Evolutionary conservation across 148 eudicot genomes (phyloP).

Genomic region (Heliosperma pusillum): DNA sequence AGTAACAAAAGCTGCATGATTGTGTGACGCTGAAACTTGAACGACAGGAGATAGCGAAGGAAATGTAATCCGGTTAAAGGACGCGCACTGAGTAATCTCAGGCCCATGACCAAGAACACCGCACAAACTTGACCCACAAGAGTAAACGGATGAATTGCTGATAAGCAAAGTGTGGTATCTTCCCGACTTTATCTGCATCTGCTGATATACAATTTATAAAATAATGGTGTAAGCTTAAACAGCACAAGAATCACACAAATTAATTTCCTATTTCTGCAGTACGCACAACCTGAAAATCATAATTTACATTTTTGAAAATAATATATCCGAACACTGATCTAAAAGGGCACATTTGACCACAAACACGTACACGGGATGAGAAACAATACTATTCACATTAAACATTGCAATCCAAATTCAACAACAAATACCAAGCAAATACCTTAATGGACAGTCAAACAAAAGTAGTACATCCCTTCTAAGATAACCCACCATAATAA

Average conservation of each 20-base stretch:
- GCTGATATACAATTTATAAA: conserved; percentile 25
- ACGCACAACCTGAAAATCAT: too few relatives aligned
- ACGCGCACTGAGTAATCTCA: conserved; percentile 71
- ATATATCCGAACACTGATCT: too few relatives aligned
- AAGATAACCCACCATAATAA: not conserved
- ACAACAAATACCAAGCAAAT: not conserved
- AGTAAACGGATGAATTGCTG: conserved; percentile 66
- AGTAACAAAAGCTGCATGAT: conserved; percentile 91
- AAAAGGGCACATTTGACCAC: too few relatives aligned
- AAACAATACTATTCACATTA: too few relatives aligned
- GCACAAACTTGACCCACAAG: conserved; percentile 92
- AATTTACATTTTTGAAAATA: too few relatives aligned
- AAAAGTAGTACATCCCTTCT: not conserved
- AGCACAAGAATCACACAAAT: not conserved
- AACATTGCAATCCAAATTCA: not conserved
- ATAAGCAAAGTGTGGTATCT: conserved; percentile 85
- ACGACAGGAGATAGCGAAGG: conserved; percentile 54
- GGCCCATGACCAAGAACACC: conserved; percentile 99
- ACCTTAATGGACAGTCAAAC: not conserved
- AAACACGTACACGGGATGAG: too few relatives aligned
- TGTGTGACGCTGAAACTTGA: conserved; percentile 88
- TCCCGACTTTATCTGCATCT: conserved; percentile 96
- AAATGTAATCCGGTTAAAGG: conserved; percentile 64
- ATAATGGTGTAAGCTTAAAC: not conserved
- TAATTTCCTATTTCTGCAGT: too few relatives aligned